A percentile compares a stretch with the other conserved stretches of the same genome.
Evolutionary conservation across 176 grass and related monocot species (phyloP).

Genomic region (Musa acuminata): DNA sequence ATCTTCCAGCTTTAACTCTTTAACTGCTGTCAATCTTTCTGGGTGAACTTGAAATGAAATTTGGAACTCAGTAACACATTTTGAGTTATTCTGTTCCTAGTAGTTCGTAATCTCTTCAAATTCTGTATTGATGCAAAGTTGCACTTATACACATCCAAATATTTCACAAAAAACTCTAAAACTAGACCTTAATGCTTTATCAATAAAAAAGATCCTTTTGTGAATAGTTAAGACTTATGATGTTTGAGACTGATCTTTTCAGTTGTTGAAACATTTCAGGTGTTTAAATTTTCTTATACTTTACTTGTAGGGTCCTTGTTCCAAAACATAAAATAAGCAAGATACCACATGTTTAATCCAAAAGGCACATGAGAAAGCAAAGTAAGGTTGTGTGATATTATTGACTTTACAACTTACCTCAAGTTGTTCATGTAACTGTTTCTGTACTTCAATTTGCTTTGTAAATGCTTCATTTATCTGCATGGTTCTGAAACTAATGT

Average conservation of each 20-base stretch:
- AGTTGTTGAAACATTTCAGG: background rate
- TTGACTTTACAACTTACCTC: constrained; percentile 23
- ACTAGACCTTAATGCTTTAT: background rate
- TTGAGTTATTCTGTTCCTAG: background rate
- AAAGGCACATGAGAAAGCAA: background rate
- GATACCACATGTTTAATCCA: background rate
- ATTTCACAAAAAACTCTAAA: background rate
- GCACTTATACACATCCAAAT: background rate
- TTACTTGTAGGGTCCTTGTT: background rate
- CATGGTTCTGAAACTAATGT: constrained; percentile 11
- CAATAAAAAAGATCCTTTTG: background rate
- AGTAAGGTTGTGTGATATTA: background rate
- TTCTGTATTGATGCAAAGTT: background rate
- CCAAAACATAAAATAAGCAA: background rate
- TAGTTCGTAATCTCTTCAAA: background rate
- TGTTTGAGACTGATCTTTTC: background rate
- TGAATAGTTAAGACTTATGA: background rate
- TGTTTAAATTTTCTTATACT: background rate
- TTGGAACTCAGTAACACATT: background rate
- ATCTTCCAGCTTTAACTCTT: background rate
- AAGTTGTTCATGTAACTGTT: constrained; percentile 38
- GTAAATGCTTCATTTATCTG: constrained; percentile 39
- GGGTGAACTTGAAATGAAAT: background rate
- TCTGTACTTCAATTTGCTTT: constrained; percentile 47
- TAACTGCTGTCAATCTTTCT: background rate